Percentiles rank a stretch among this genome's conserved stretches.
Evolutionary conservation across 2,329 filamentous ascomycete species (phyloP).

Genomic region (Pseudocercospora macadamiae): DNA sequence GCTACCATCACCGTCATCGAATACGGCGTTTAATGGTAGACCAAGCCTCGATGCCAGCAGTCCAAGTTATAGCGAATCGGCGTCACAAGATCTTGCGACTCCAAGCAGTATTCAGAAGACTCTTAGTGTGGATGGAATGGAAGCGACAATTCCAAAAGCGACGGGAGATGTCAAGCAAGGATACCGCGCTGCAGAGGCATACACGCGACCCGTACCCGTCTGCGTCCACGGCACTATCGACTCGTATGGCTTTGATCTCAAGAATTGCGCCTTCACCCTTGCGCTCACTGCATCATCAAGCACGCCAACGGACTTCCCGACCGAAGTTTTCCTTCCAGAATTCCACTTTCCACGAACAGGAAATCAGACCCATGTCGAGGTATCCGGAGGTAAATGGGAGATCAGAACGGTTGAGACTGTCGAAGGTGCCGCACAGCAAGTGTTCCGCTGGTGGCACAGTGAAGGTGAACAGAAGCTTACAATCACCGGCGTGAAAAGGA

Average conservation of each 20-base stretch:
- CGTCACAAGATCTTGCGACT: conserved; percentile 62
- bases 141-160: conserved; percentile 3
- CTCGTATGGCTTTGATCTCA: conserved; percentile 79
- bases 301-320: conserved; percentile 68
- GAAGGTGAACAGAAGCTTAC: conserved; percentile 80
- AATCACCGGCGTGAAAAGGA: conserved; percentile 73
- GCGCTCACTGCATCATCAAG: conserved; percentile 64
- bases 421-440: conserved; percentile 65
- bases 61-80: conserved; percentile 57
- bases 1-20: conserved; percentile 51
- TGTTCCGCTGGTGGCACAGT: conserved; percentile 89
- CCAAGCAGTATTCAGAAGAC: conserved; percentile 76
- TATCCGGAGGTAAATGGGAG: conserved; percentile 87
- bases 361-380: conserved; percentile 67
- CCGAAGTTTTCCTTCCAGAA: conserved; percentile 82
- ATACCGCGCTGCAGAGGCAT: conserved; percentile 89
- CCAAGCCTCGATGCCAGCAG: conserved; percentile 54
- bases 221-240: conserved; percentile 71
- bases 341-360: conserved; percentile 78
- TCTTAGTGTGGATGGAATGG: conserved; percentile 61
- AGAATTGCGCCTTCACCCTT: conserved; percentile 75
- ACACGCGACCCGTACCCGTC: conserved; percentile 81
- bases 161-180: conserved; percentile 48
- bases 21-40: conserved; percentile 50
- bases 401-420: conserved; percentile 74